Conservation (phyloP, 768 basidiomycete genomes). For the Sutorius australiensis region DNA sequence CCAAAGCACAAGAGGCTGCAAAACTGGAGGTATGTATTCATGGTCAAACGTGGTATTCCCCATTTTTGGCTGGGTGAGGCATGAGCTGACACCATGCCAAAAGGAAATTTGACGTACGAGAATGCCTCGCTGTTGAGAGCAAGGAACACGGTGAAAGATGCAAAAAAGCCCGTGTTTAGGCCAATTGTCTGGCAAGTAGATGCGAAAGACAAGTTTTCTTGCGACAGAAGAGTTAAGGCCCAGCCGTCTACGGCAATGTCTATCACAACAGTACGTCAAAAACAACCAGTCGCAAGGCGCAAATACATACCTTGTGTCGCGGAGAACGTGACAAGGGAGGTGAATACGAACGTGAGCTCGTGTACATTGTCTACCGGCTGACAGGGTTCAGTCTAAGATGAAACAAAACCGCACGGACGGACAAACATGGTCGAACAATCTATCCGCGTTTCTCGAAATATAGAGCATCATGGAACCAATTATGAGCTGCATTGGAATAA, state of each 20-base stretch:
- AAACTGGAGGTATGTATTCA: constrained; percentile 81
- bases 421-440: constrained; percentile 72
- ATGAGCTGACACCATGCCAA: constrained; percentile 7
- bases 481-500: constrained; percentile 92
- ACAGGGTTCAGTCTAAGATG: constrained; percentile 7
- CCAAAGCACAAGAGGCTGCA: constrained; percentile 77
- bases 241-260: constrained; percentile 98
- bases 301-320: constrained; percentile 85
- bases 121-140: constrained; percentile 96
- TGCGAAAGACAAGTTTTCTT: constrained; percentile 92
- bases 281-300: not conserved
- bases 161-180: constrained; percentile 90
- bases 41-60: constrained; percentile 68
- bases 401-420: constrained; percentile 1
- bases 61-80: constrained; percentile 54
- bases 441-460: constrained; percentile 70
- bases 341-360: constrained; percentile 80
- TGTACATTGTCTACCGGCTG: constrained; percentile 80
- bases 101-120: constrained; percentile 45
- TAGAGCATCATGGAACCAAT: constrained; percentile 82
- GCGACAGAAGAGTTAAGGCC: constrained; percentile 82
- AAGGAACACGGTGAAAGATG: constrained; percentile 95
- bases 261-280: constrained; percentile 31
- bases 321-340: constrained; percentile 87
- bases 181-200: constrained; percentile 99